Percentiles rank a stretch among this genome's conserved stretches.
Conservation (phyloP, 495 filamentous ascomycete species). For the Hyphodiscus hymeniophilus region DNA sequence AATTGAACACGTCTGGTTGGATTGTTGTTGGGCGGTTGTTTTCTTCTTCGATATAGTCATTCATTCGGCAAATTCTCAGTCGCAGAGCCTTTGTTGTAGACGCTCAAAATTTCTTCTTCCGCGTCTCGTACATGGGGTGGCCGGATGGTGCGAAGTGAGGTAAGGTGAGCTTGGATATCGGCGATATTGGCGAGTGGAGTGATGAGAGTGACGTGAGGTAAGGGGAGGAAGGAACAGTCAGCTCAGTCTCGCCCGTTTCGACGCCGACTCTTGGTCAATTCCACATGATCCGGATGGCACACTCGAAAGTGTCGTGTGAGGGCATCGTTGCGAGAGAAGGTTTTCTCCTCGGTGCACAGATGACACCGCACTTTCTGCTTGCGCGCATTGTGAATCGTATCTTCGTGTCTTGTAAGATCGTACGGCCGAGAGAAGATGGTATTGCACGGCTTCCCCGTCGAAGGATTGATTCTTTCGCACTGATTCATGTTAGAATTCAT, state of each 20-base stretch:
- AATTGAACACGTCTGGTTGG: too few relatives aligned
- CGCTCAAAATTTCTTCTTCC: too few relatives aligned
- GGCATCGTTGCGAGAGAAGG: conserved; percentile 86
- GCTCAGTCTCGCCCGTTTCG: conserved; percentile 24
- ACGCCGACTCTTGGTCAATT: conserved; percentile 53
- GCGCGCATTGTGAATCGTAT: conserved; percentile 90
- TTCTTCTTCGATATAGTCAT: too few relatives aligned
- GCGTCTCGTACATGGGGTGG: too few relatives aligned
- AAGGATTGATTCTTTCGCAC: conserved; percentile 88
- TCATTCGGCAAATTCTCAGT: too few relatives aligned
- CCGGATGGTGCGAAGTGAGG: too few relatives aligned
- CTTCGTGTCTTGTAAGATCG: conserved; percentile 94
- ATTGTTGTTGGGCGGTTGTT: too few relatives aligned
- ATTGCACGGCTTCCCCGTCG: conserved; percentile 93
- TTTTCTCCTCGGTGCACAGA: conserved; percentile 94
- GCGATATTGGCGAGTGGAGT: too few relatives aligned
- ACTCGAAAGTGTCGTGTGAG: conserved; percentile 89
- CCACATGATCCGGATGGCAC: conserved; percentile 79
- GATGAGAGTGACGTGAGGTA: background rate
- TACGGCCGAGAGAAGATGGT: conserved; percentile 95
- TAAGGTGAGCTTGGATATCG: too few relatives aligned
- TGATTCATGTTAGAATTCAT: background rate
- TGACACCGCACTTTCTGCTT: conserved; percentile 96
- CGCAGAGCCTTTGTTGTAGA: too few relatives aligned
- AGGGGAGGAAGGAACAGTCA: too few relatives aligned